Conservation (phyloP, 768 basidiomycete species). For the Amanita rimosa region DNA sequence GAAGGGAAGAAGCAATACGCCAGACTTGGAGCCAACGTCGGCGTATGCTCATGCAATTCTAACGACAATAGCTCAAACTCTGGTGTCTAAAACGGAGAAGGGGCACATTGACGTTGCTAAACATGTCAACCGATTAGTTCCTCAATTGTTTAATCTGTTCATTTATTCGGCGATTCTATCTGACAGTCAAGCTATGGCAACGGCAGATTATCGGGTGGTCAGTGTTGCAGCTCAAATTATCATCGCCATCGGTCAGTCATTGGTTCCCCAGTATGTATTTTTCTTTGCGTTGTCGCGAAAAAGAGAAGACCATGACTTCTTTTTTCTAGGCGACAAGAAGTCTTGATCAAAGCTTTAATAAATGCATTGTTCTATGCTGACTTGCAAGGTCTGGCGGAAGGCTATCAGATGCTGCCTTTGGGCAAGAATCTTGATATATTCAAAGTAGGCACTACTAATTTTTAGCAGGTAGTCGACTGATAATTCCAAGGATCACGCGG, state of each 20-base stretch:
- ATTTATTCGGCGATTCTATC: conserved; percentile 28
- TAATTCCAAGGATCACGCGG: conserved; percentile 21
- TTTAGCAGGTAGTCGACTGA: conserved; percentile 6
- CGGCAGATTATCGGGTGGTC: conserved; percentile 41
- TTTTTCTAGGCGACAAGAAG: conserved; percentile 48
- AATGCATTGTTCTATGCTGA: conserved; percentile 46
- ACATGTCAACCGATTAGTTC: conserved; percentile 69
- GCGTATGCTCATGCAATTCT: conserved; percentile 85
- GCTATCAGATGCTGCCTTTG: conserved; percentile 37
- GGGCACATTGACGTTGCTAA: conserved; percentile 67
- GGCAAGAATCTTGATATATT: conserved; percentile 36
- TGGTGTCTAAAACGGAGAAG: conserved; percentile 33
- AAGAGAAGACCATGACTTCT: not conserved
- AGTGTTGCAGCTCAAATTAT: conserved; percentile 55
- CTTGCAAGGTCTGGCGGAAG: conserved; percentile 39
- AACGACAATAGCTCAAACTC: conserved; percentile 49
- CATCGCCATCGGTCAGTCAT: conserved; percentile 51
- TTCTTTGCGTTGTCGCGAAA: conserved; percentile 2
- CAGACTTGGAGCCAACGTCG: conserved; percentile 48
- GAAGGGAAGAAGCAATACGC: conserved; percentile 4
- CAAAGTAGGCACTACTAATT: conserved; percentile 23
- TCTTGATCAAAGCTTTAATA: conserved; percentile 38
- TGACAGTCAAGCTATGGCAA: conserved; percentile 17
- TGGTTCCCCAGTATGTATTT: conserved; percentile 51
- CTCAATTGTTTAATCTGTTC: conserved; percentile 57